Base-by-base conservation (phyloP, 2,329 filamentous ascomycete species). In the Beauveria pseudobassiana region DNA sequence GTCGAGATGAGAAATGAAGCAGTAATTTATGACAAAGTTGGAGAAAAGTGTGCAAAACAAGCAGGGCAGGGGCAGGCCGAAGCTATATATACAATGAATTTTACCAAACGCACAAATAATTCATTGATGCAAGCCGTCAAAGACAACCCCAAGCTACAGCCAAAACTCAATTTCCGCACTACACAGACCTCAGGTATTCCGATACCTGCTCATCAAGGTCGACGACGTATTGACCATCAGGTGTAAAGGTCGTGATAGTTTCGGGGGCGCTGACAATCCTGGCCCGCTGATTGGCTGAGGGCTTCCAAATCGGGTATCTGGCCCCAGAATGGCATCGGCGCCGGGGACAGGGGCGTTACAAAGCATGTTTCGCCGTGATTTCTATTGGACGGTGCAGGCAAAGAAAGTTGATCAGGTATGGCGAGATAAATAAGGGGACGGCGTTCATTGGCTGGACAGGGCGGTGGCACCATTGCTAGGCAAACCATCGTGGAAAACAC, bases 181-280 rank as follows among this genome's bases (percentile, higher is more conserved):
- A 5, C 28, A 10, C 22, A 24, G 12, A 20, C 45, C 24, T 34
- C 8, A 51, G 14, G 48, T 26, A 26, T n/a, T 38, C 10, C 18
- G 55, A 57, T 5, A 22, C 57, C 22, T 28, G 59, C 51, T 61
- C 59, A 61, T 61, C 59, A 61, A 55, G 59, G 59, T 61, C 57
- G 51, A 43, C 28, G 4, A 38, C 20, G 16, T 45, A 46, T 42
- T 61, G 59, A 3, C 59, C 59, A 61, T 61, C 59, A 61, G 43
- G 59, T 61, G 50, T 38, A 12, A 38, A 61, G 50, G 43, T 61
- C 51, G 59, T 61, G 59, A 61, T 61, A 55, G 59, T 61, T 55
- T 43, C 59, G 51, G 59, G 50, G 7, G 24, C 43, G 59, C 59
- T 61, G 40, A 61, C 59, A 55, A 50, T 55, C 40, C n/a, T 45